phyloP scores from a whole-genome alignment of 2,329 filamentous ascomycete genomes.

The Botrytis porri region DNA sequence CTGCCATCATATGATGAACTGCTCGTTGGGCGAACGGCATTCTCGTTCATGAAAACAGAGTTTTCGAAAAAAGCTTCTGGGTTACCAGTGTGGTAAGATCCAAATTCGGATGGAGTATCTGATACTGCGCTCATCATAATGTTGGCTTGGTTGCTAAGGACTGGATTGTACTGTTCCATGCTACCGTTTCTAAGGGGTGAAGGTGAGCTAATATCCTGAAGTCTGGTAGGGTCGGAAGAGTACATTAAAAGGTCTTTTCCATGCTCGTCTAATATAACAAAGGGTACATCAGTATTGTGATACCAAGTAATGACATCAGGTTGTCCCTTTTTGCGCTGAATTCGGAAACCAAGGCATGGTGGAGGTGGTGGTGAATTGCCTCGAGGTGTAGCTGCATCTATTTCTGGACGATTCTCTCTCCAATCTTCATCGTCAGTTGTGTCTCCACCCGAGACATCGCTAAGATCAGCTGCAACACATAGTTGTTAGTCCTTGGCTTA shows the following conservation, averaged over 20 bases:
- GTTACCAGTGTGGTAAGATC: slow-evolving; percentile 62
- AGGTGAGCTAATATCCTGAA: slow-evolving; percentile 12
- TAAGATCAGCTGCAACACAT: slow-evolving; percentile 44
- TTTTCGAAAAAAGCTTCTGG: slow-evolving; percentile 73
- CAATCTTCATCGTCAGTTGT: slow-evolving; percentile 19
- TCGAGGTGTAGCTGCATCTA: not conserved
- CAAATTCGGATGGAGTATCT: slow-evolving; percentile 22
- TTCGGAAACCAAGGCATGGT: slow-evolving; percentile 20
- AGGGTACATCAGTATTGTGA: slow-evolving; percentile 39
- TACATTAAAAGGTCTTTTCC: slow-evolving; percentile 44
- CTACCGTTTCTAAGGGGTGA: slow-evolving; percentile 16
- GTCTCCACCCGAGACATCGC: slow-evolving; percentile 10
- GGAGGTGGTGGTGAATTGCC: slow-evolving; percentile 5
- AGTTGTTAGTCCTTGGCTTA: slow-evolving; percentile 3
- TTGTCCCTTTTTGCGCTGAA: slow-evolving; percentile 24
- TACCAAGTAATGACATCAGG: slow-evolving; percentile 39
- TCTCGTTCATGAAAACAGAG: slow-evolving; percentile 50
- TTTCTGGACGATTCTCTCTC: slow-evolving; percentile 15
- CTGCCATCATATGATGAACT: slow-evolving; percentile 42
- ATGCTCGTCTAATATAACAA: slow-evolving; percentile 42
- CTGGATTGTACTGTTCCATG: slow-evolving; percentile 42
- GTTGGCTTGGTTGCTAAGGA: slow-evolving; percentile 66
- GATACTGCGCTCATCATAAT: slow-evolving; percentile 70
- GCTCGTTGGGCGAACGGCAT: slow-evolving; percentile 53
- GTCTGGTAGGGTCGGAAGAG: slow-evolving; percentile 38